Conservation (phyloP, 495 filamentous ascomycete species). For the Hypoxylon rickii region DNA sequence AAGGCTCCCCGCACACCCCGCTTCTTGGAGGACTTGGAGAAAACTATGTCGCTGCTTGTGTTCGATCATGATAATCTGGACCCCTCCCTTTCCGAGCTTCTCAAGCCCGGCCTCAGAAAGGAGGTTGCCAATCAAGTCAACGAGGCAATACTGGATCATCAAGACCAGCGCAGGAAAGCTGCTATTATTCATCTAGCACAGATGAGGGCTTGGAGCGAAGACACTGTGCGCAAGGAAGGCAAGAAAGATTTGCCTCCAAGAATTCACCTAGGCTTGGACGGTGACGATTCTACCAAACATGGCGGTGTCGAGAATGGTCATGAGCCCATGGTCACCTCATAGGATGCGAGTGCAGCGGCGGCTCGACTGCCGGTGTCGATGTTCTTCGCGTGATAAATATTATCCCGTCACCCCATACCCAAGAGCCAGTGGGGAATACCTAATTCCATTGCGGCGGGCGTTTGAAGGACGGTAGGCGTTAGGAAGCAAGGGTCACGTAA, state of each 20-base stretch:
- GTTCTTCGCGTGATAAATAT: too few species aligned
- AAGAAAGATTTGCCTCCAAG: conserved; percentile 75
- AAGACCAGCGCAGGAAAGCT: conserved; percentile 74
- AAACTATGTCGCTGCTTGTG: conserved; percentile 89
- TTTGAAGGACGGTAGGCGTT: conserved; percentile 19
- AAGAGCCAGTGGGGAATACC: background rate
- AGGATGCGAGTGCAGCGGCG: conserved; percentile 15
- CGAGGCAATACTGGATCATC: conserved; percentile 75
- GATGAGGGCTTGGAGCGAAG: conserved; percentile 84
- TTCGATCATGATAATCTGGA: conserved; percentile 74
- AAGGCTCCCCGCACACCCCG: conserved; percentile 78
- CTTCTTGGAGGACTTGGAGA: conserved; percentile 87
- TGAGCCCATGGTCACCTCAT: conserved; percentile 65
- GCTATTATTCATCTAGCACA: conserved; percentile 78
- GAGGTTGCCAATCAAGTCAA: conserved; percentile 84
- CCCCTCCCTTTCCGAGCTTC: conserved; percentile 72
- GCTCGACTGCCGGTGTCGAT: too few species aligned
- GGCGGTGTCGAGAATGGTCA: conserved; percentile 50
- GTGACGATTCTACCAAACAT: conserved; percentile 45
- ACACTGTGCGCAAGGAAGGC: conserved; percentile 66
- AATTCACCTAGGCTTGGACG: conserved; percentile 73
- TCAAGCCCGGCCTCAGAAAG: conserved; percentile 80
- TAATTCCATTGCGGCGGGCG: background rate
- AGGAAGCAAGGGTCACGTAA: conserved; percentile 11
- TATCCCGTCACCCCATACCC: too few species aligned